Evolutionary conservation across 108 stramenopile species (phyloP), one percentile per base, ranked within the genome.

Genomic region (Cyclostephanos invisitatus): DNA sequence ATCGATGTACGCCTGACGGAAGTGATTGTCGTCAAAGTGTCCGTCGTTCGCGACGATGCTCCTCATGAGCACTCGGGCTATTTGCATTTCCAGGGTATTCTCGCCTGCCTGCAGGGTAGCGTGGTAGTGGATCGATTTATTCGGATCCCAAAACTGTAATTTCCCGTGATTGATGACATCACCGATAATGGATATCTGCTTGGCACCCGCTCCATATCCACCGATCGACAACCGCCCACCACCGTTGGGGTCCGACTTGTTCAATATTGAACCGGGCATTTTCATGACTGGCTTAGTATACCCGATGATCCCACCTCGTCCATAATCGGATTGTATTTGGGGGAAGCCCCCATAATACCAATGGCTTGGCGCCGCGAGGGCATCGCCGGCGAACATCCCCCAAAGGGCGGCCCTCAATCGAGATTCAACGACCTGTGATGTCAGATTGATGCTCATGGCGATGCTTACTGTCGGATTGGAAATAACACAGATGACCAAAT

Each of bases 141-240:
- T 73, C 9, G 86, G 89, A 60, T 74, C 66, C 96, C 96, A 96
- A 22, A 81, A 87, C 14, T 83, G 57, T 44, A 82, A 77, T 77
- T 96, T 96, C 3, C 90, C 92, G 57, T 96, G 93, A 56, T 89
- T 89, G 44, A 96, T 96, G 36, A 96, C 88, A 77, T 89, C 86
- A 2, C 96, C 96, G 64, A 96, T 87, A 46, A 96, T 89, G 32
- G 85, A 70, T 46, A 70, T 40, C 4, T 53, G 24, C 40, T 71
- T 82, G 6, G 21, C 44, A 48, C 44, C 25, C 5, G 62, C 55
- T 9, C 65, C 36, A n/a, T 50, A 49, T 49, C 67, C 69, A 9
- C 80, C 37, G 14, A 62, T 68, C 38, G 49, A 38, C 9, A 85
- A 77, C 5, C 94, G 81, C 12, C 96, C 96, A 2, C 89, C 96